These are phyloP conservation scores for Diutina pseudorugosa DNA, from an alignment of 1,139 yeast genomes.

Conservation along the genomic window DNA sequence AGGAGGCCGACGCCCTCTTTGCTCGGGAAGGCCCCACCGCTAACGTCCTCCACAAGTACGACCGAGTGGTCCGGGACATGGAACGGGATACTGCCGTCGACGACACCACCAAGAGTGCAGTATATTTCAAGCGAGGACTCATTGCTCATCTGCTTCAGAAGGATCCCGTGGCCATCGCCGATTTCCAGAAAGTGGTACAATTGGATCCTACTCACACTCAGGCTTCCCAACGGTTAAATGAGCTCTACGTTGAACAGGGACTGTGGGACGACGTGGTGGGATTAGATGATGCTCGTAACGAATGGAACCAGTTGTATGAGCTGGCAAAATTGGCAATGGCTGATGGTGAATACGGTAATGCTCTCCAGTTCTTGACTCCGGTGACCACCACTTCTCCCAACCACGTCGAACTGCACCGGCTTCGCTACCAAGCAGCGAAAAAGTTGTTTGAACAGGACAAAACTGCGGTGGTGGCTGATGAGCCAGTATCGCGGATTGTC, in stretches of 20 bases:
- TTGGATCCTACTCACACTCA: constrained; percentile 26
- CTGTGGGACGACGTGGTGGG: constrained; percentile 15
- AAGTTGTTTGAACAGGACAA: background rate
- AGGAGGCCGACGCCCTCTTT: background rate
- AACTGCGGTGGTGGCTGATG: background rate
- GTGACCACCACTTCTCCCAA: background rate
- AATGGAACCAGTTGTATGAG: background rate
- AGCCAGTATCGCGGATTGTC: constrained; percentile 6
- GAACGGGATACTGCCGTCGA: background rate
- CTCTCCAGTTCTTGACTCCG: background rate
- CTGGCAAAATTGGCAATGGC: background rate
- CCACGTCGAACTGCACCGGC: background rate
- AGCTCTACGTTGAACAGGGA: constrained; percentile 35
- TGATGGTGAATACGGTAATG: background rate
- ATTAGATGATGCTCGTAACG: constrained; percentile 7
- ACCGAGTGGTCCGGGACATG: constrained; percentile 3
- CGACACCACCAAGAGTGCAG: background rate
- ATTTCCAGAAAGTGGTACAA: constrained; percentile 29
- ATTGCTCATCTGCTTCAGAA: constrained; percentile 12
- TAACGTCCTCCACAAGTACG: background rate
- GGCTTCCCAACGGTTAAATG: constrained; percentile 31
- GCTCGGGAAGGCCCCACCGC: constrained; percentile 2
- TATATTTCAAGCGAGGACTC: constrained; percentile 1
- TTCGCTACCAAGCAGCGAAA: background rate
- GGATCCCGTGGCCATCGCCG: constrained; percentile 33